Evolutionary conservation across 257 asterid species (phyloP).

Genomic region (Solanum dulcamara): DNA sequence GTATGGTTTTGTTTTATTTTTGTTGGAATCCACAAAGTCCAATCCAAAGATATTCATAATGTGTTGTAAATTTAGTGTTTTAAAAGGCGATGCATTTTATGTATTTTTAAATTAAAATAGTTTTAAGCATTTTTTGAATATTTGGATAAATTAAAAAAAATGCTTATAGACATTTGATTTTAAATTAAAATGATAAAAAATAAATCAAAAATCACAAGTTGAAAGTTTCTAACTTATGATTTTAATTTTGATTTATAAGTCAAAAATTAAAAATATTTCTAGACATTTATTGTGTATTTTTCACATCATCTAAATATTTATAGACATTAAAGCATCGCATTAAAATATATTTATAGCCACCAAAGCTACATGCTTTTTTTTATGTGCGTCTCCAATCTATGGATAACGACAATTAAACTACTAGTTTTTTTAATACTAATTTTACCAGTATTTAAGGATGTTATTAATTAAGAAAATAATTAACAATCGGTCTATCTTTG

Average conservation of each 20-base stretch:
- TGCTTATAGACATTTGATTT: no score
- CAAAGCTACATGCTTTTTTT: neutral
- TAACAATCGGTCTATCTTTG: neutral
- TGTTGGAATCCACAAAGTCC: neutral
- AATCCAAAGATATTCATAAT: neutral
- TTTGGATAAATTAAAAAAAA: no score
- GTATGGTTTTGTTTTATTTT: neutral
- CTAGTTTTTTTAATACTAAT: neutral
- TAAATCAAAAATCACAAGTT: no score
- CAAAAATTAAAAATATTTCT: no score
- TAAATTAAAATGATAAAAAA: no score
- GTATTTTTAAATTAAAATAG: no score
- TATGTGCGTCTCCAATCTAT: neutral
- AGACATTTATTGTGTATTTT: no score
- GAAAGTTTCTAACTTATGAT: no score
- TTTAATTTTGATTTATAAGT: no score
- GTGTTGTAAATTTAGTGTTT: neutral
- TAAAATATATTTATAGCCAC: neutral
- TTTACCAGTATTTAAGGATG: neutral
- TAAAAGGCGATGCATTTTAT: no score
- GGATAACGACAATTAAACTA: neutral
- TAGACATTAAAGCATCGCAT: neutral
- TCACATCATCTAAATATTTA: neutral
- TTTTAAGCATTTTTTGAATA: no score
- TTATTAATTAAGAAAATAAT: neutral